Conservation (phyloP, 176 grass and related monocot species). For the Pontederia crassipes region DNA sequence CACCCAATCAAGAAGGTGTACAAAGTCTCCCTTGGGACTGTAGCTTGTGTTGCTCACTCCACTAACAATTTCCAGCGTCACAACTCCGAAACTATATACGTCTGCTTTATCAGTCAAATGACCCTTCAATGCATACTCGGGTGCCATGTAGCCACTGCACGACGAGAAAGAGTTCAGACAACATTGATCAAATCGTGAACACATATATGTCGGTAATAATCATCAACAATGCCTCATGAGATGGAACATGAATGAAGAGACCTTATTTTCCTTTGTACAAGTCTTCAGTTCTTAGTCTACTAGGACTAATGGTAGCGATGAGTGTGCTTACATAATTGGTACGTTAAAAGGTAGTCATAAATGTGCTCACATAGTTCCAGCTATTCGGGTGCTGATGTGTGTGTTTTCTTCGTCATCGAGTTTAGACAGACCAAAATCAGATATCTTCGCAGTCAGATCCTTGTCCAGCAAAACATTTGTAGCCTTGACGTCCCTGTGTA, state of each 20-base stretch:
- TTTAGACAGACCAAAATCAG: slow-evolving; percentile 90
- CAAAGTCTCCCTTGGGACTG: slow-evolving; percentile 44
- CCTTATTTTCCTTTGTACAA: too few species aligned
- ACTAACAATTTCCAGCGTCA: slow-evolving; percentile 63
- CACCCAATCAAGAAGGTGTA: slow-evolving; percentile 86
- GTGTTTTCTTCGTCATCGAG: slow-evolving; percentile 53
- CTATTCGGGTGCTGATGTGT: slow-evolving; percentile 64
- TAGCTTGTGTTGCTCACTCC: slow-evolving; percentile 54
- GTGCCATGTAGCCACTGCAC: slow-evolving; percentile 83
- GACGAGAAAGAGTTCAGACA: background rate
- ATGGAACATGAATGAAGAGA: too few species aligned
- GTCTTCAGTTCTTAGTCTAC: too few species aligned
- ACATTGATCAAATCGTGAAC: too few species aligned
- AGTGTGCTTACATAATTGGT: too few species aligned
- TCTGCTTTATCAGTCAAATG: slow-evolving; percentile 79
- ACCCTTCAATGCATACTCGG: slow-evolving; percentile 84
- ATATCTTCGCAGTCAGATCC: slow-evolving; percentile 76
- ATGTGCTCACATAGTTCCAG: slow-evolving; percentile 68
- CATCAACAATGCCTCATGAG: too few species aligned
- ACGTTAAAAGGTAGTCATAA: background rate
- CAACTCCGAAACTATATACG: slow-evolving; percentile 74
- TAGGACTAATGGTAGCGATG: too few species aligned
- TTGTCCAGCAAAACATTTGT: slow-evolving; percentile 81
- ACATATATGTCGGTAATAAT: too few species aligned
- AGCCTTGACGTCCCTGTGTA: slow-evolving; percentile 88